Evolutionary conservation across 2,329 filamentous ascomycete species (phyloP).

Genomic region (Aspergillus persii): DNA sequence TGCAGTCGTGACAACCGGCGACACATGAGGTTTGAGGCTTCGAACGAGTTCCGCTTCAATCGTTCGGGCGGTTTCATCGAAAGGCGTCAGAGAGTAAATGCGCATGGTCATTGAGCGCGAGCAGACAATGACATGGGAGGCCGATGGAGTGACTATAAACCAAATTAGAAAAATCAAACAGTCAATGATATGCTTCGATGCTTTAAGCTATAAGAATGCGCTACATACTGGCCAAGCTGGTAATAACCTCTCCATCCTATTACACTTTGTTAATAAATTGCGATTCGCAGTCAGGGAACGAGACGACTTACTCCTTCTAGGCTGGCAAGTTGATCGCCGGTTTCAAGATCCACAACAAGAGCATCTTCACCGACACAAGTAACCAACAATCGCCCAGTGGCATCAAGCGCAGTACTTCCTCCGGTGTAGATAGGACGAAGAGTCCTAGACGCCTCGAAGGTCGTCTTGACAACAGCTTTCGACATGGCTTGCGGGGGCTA

Average conservation of each 20-base stretch:
- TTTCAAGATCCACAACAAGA: conserved; percentile 78
- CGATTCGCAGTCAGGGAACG: neutral
- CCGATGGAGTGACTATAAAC: conserved; percentile 73
- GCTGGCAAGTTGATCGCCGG: conserved; percentile 75
- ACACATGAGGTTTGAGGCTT: conserved; percentile 83
- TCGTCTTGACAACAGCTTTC: conserved; percentile 69
- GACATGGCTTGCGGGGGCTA: conserved; percentile 36
- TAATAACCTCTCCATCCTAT: conserved; percentile 63
- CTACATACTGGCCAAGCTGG: conserved; percentile 43
- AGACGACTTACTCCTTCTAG: conserved; percentile 73
- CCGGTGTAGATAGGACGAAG: conserved; percentile 94
- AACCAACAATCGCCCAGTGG: conserved; percentile 76
- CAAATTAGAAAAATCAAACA: neutral
- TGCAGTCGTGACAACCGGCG: conserved; percentile 82
- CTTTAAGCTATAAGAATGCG: neutral
- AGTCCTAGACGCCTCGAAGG: conserved; percentile 78
- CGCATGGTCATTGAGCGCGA: conserved; percentile 96
- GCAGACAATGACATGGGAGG: conserved; percentile 83
- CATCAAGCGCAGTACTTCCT: conserved; percentile 79
- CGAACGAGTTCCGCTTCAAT: conserved; percentile 69
- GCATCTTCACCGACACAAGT: conserved; percentile 91
- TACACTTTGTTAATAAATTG: conserved; percentile 16
- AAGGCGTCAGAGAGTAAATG: conserved; percentile 71
- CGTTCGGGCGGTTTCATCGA: conserved; percentile 53
- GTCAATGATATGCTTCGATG: neutral